phyloP scores from a whole-genome alignment of 148 eudicot genomes.

The Camellia lanceoleosa region DNA sequence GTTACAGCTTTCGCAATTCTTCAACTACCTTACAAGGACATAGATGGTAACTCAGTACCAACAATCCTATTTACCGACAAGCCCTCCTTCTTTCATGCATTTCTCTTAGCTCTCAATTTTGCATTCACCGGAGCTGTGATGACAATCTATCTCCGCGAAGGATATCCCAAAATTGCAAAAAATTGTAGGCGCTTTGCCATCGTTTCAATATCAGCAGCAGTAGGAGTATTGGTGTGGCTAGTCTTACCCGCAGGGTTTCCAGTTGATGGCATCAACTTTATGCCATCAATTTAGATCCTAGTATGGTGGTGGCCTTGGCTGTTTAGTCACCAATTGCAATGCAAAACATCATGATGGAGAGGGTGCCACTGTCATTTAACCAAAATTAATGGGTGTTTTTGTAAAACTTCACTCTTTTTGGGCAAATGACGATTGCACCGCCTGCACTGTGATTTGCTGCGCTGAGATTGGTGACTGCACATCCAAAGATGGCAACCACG shows the following conservation, averaged over 20 bases:
- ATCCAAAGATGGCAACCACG: too few relatives aligned
- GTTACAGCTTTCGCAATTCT: not conserved
- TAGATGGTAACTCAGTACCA: constrained; percentile 2
- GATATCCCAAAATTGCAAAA: not conserved
- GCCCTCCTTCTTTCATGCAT: constrained; percentile 11
- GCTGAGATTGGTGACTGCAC: not conserved
- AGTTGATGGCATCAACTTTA: not conserved
- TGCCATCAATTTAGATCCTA: not conserved
- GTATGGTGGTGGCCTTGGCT: not conserved
- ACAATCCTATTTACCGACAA: constrained; percentile 5
- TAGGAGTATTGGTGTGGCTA: not conserved
- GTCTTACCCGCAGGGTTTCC: not conserved
- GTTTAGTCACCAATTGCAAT: not conserved
- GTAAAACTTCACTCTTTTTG: not conserved
- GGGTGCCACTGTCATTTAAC: not conserved
- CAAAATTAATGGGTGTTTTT: not conserved
- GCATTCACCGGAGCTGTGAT: not conserved
- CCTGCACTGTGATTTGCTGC: not conserved
- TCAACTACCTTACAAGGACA: not conserved
- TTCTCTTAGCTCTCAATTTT: not conserved
- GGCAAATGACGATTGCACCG: not conserved
- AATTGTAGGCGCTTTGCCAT: not conserved
- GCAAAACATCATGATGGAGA: not conserved
- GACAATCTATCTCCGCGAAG: not conserved
- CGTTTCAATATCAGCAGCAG: not conserved